Percentiles rank a stretch among this genome's conserved stretches.
These are phyloP conservation scores for Euphorbia peplus DNA, from an alignment of 345 rosid species.

Conservation along the genomic window DNA sequence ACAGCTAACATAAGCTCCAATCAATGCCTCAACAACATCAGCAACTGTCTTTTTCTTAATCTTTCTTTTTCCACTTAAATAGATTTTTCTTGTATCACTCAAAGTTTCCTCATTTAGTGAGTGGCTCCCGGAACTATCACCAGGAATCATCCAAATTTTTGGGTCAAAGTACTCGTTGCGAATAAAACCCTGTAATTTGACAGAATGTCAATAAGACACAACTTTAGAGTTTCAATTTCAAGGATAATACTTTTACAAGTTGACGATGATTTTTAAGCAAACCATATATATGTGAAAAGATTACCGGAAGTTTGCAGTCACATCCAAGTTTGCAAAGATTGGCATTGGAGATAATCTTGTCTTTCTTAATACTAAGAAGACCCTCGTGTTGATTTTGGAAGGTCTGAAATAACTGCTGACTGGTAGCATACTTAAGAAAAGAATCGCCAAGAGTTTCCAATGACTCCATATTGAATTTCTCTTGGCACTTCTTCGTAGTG, in stretches of 20 bases:
- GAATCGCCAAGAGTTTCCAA: conserved; percentile 95
- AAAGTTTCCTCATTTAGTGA: conserved; percentile 37
- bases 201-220: too few species aligned
- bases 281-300: neutral
- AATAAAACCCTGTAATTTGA: conserved; percentile 63
- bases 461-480: conserved; percentile 76
- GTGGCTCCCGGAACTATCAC: conserved; percentile 42
- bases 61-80: conserved; percentile 37
- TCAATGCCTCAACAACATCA: conserved; percentile 80
- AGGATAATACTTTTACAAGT: neutral
- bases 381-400: conserved; percentile 65
- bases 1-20: conserved; percentile 72
- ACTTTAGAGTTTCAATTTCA: neutral
- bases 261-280: neutral
- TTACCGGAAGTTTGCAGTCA: conserved; percentile 67
- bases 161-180: conserved; percentile 70
- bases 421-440: conserved; percentile 74
- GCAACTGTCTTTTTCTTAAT: conserved; percentile 65
- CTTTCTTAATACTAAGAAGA: conserved; percentile 67
- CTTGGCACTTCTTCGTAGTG: conserved; percentile 77
- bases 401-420: conserved; percentile 66
- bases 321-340: conserved; percentile 73
- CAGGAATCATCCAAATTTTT: conserved; percentile 68
- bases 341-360: conserved; percentile 56
- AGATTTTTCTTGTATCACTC: conserved; percentile 38